Base-by-base conservation (phyloP, 495 filamentous ascomycete species). In the Penicillium silybi region DNA sequence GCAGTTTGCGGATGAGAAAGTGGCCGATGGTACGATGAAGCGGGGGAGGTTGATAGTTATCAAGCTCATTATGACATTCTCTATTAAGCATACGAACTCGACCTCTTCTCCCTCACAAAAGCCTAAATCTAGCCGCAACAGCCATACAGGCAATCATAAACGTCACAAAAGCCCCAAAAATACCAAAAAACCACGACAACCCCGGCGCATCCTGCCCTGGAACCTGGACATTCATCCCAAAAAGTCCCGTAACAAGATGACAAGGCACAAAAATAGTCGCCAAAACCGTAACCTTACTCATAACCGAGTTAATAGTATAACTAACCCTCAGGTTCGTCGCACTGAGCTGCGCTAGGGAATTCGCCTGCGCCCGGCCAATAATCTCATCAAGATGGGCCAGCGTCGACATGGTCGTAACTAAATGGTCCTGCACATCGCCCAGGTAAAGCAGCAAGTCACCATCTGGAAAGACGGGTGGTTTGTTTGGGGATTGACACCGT, bases 361-460 rank as follows among this genome's bases (percentile, higher is more conserved):
- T 97, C 63, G 83, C 84, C 75, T 96, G 92, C 15, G 82, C 83
- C 20, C 92, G 85, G 0, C 85, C 86, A 23, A 96, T 80, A 71
- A 97, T 96, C 74, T 96, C 95, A 63, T 97, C 93, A 54, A 92
- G 92, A 56, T 97, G 93, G 4, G 78, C 78, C 15, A 97, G 75
- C 61, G 90, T 93, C 49, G 83, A 86, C 77, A 93, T 85, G 82
- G 93, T 96, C 41, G 92, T 97, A 11, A 97, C 86, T n/a, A 97
- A 87, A 74, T 97, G 92, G 64, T 97, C 92, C 65, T 97, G 92
- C 45, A 96, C 92, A 70, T 97, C 92, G 44, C 88, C 86, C 0
- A 97, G 80, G 61, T 97, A 97, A 46, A 97, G 75, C 18, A 90
- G 87, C 42, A 97, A 89, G 58, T 97, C 91, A 61, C 88, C 89